Evolutionary conservation across 179 eudicot species (phyloP), one percentile per base, ranked within the genome.

Genomic region (Pouteria campechiana): DNA sequence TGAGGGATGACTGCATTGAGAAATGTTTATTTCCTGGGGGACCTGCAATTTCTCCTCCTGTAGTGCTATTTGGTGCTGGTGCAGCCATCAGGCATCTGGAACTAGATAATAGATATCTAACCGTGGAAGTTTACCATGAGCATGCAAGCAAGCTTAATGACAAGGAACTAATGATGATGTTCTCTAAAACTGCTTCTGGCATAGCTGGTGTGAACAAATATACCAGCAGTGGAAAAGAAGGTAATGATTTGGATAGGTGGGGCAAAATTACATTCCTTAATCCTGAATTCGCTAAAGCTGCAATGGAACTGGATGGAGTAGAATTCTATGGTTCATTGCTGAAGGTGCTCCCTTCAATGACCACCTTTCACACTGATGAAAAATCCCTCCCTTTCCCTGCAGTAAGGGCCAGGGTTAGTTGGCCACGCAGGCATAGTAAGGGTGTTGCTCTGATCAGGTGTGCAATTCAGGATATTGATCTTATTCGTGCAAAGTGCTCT

Each of bases 21-120:
- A 76, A 68, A 50, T 76, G 70, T 50, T 53, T 90, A 52, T 79
- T 69, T 48, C 65, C 43, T 53, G 89, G 86, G 21, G 88, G 86
- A 22, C 74, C 77, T 58, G 63, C 73, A 30, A 48, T 61, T 21
- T 46, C 64, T 7, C 74, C 93, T 31, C 77, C 95, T 52, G 67
- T 82, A 38, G 98, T 87, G 19, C 61, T 90, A 34, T 75, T 90
- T 46, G 98, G 98, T 20, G 70, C 90, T 50, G 98, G 98, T 39
- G 98, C 76, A 20, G 90, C 74, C 65, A 79, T 86, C 47, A 86
- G 73, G 50, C 94, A 90, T 72, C 57, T 90, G 63, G 98, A 90
- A 66, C 79, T 90, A 46, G 81, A 82, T 25, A 76, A 71, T 63
- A 75, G 94, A 66, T 69, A 60, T 60, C 67, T 90, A 70, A 74